Base-by-base conservation (phyloP, 2,329 filamentous ascomycete genomes). In the Amauroascus verrucosus region DNA sequence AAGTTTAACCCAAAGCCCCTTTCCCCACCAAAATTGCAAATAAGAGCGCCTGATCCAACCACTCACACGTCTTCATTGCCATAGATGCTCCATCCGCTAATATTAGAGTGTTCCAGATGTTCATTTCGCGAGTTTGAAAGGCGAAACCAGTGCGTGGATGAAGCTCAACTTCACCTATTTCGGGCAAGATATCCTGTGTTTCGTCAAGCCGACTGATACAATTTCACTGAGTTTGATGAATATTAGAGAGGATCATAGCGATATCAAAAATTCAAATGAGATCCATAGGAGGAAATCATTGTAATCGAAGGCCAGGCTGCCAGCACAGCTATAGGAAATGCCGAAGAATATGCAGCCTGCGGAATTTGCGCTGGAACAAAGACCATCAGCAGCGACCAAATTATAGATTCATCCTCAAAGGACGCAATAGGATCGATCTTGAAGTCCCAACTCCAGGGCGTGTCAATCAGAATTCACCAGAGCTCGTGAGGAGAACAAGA, bases 101-200 rank as follows among this genome's bases (percentile, higher is more conserved):
- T 6, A 16, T 45, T 7, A n/a, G 44, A 6, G 45, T 37, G 45
- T 48, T 48, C 45, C 26, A 37, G 45, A 32, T 18, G 30, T 9
- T 35, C 11, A 11, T 35, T 11, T 6, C 14, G 9, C 45, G n/a
- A n/a, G n/a, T n/a, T n/a, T n/a, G n/a, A n/a, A n/a, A n/a, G n/a
- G n/a, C n/a, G n/a, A n/a, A n/a, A n/a, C n/a, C n/a, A n/a, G 26
- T 26, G 2, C 40, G 26, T 43, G 6, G 22, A 33, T 14, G 2
- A 6, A 26, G 5, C 32, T 24, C 45, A 5, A 35, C 24, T 48
- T 48, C 47, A 40, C 47, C 47, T 28, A 16, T 49, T 49, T 49
- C 7, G 47, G 47, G 35, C 35, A 49, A 49, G 47, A 49, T 49
- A 40, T 49, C 47, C 47, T 26, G 35, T 13, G 7, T 30, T 40